phyloP scores from a whole-genome alignment of 495 filamentous ascomycete species.

The Aspergillus sclerotiicarbonarius region DNA sequence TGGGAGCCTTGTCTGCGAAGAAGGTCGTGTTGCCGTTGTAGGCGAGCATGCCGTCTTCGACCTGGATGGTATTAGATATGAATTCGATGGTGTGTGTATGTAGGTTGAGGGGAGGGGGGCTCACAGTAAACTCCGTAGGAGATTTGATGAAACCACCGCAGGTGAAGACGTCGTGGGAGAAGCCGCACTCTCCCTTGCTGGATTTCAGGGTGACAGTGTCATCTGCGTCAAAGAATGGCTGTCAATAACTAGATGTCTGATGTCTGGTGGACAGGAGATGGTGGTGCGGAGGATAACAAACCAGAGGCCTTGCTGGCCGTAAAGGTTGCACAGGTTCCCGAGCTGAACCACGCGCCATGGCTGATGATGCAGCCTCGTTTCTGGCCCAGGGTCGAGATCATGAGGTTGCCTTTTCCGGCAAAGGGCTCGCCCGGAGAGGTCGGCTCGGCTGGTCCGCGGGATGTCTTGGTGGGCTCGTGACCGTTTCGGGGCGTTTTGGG shows the following conservation, averaged over 20 bases:
- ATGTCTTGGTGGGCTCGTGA: slow-evolving; percentile 34
- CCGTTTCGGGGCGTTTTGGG: slow-evolving; percentile 51
- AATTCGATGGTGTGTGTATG: slow-evolving; percentile 1
- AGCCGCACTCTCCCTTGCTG: slow-evolving; percentile 57
- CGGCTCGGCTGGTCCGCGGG: slow-evolving; percentile 32
- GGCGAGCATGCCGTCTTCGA: slow-evolving; percentile 43
- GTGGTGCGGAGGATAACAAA: slow-evolving; percentile 18
- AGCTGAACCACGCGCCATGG: slow-evolving; percentile 64
- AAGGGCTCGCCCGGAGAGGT: slow-evolving; percentile 48
- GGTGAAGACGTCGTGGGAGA: slow-evolving; percentile 46
- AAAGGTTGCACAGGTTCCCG: slow-evolving; percentile 70
- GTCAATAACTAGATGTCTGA: slow-evolving; percentile 7
- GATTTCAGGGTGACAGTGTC: slow-evolving; percentile 58
- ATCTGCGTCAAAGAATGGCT: slow-evolving; percentile 22
- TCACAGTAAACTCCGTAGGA: slow-evolving; percentile 47
- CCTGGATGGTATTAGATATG: slow-evolving; percentile 18
- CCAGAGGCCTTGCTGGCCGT: slow-evolving; percentile 49
- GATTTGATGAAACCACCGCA: slow-evolving; percentile 48
- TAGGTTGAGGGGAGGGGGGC: slow-evolving; percentile 7
- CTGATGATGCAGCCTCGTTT: slow-evolving; percentile 69
- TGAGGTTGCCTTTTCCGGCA: slow-evolving; percentile 57
- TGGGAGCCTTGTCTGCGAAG: slow-evolving; percentile 57
- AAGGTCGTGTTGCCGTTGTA: slow-evolving; percentile 52
- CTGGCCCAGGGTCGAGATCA: slow-evolving; percentile 51
- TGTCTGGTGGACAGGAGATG: neutral